Conservation (phyloP, 495 filamentous ascomycete species). For the Glonium stellatum region DNA sequence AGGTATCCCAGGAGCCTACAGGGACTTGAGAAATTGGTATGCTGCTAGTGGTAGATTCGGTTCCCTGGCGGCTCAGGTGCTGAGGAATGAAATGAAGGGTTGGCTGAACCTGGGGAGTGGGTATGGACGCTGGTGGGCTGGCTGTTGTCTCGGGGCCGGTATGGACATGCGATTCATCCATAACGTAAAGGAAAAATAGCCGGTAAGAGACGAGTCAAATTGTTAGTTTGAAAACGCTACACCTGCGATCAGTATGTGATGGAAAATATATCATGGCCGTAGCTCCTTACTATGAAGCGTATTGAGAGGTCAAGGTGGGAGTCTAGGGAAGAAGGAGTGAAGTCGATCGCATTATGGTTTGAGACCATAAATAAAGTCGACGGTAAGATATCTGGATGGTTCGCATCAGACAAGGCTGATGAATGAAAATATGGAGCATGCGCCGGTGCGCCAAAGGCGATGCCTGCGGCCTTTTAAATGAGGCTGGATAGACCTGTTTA, state of each 20-base stretch:
- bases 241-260: too few relatives aligned
- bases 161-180: background rate
- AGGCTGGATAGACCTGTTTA: background rate
- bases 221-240: too few relatives aligned
- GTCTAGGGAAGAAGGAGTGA: too few relatives aligned
- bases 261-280: too few relatives aligned
- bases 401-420: background rate
- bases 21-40: background rate
- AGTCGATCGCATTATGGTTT: too few relatives aligned
- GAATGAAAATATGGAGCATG: background rate
- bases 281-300: too few relatives aligned
- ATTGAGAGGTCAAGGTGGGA: too few relatives aligned
- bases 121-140: background rate
- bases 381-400: background rate
- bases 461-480: background rate
- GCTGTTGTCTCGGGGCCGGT: background rate
- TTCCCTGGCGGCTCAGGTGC: background rate
- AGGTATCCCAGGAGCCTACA: background rate
- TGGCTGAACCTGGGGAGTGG: background rate
- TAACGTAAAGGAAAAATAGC: background rate
- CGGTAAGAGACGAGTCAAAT: too few relatives aligned
- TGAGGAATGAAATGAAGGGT: background rate
- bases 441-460: background rate
- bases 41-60: background rate
- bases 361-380: too few relatives aligned